Evolutionary conservation across 2,329 filamentous ascomycete species (phyloP).

Genomic region (Epichloe baconii): DNA sequence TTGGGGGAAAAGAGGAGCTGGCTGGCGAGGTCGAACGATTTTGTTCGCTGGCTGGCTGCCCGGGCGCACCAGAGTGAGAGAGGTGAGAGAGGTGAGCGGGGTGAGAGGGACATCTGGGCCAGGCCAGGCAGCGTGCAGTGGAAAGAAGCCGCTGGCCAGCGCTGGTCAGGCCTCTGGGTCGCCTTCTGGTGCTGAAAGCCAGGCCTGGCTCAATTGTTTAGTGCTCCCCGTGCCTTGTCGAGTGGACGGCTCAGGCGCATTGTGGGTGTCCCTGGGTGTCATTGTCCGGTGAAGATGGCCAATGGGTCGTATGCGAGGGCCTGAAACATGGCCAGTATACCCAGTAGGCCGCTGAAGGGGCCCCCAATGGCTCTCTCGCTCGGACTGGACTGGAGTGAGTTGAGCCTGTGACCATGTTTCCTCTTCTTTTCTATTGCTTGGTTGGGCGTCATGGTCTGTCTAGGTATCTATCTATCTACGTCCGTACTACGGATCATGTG

Average conservation of each 20-base stretch:
- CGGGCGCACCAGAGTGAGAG: neutral
- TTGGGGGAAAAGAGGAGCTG: constrained; percentile 30
- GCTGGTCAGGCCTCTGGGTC: neutral
- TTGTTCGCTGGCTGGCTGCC: constrained; percentile 22
- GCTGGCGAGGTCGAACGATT: constrained; percentile 26
- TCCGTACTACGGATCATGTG: neutral
- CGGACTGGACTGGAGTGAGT: neutral
- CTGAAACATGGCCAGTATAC: neutral
- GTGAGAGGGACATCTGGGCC: neutral
- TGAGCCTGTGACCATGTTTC: too few species aligned
- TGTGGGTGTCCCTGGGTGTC: neutral
- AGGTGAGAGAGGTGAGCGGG: too few species aligned
- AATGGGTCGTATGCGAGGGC: neutral
- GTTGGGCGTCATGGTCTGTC: too few species aligned
- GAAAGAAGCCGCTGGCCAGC: neutral
- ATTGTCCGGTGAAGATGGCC: neutral
- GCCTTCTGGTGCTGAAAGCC: too few species aligned
- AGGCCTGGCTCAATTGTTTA: too few species aligned
- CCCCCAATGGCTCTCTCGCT: neutral
- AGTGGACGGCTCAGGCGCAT: too few species aligned
- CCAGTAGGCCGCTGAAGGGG: neutral
- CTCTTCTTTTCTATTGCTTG: too few species aligned
- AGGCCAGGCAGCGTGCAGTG: neutral
- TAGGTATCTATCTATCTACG: too few species aligned
- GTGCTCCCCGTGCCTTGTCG: too few species aligned